Evolutionary conservation across 2,329 filamentous ascomycete genomes (phyloP).

Genomic region (Penicillium sp.): DNA sequence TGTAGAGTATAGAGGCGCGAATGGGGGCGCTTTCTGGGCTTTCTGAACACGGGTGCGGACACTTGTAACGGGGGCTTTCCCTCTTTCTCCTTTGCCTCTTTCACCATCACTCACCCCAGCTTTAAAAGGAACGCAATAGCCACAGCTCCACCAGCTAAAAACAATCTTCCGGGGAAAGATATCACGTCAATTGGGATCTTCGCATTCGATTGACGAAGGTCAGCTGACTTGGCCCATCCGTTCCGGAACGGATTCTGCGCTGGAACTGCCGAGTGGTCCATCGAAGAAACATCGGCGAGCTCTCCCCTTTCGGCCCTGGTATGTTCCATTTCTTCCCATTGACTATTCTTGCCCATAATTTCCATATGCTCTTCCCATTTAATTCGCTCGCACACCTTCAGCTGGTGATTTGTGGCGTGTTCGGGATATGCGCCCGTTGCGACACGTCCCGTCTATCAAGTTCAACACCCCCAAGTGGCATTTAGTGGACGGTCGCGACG

Average conservation of each 20-base stretch:
- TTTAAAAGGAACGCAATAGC: not conserved
- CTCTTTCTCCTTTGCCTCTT: constrained; percentile 13
- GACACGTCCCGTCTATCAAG: constrained; percentile 19
- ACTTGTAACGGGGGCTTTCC: constrained; percentile 11
- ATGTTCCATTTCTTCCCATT: constrained; percentile 15
- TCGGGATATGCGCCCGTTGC: constrained; percentile 18
- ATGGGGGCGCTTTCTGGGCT: not conserved
- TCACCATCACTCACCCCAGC: constrained; percentile 7
- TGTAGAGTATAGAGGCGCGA: not conserved
- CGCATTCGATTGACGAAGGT: constrained; percentile 3
- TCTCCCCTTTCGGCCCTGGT: constrained; percentile 21
- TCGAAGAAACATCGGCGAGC: constrained; percentile 7
- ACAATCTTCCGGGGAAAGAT: not conserved
- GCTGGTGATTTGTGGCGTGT: constrained; percentile 2
- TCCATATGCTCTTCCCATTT: not conserved
- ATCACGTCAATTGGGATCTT: constrained; percentile 4
- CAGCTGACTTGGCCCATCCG: constrained; percentile 9
- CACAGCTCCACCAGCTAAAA: constrained; percentile 1
- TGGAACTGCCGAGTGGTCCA: constrained; percentile 9
- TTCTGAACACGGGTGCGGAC: constrained; percentile 9
- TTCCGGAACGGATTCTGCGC: constrained; percentile 13
- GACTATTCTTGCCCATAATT: constrained; percentile 1
- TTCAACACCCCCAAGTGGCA: not conserved
- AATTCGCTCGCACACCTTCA: constrained; percentile 4
- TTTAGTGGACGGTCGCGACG: constrained; percentile 15